Conservation (phyloP, 75 land plant species). For the Isoetes taiwanensis region DNA sequence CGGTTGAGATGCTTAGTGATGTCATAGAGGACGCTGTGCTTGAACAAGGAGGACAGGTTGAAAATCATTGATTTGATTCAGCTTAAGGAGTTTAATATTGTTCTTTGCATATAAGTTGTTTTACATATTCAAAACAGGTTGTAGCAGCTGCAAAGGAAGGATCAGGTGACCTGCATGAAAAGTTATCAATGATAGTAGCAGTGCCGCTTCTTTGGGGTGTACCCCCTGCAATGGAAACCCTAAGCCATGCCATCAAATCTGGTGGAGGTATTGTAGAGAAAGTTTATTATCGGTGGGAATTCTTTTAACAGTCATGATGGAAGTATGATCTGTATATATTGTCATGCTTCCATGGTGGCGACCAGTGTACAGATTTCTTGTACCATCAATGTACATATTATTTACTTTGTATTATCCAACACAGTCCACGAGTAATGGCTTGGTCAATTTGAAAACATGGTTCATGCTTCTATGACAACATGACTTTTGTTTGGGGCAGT, state of each 20-base stretch:
- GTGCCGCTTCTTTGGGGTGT: conserved; percentile 94
- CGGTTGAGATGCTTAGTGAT: conserved; percentile 95
- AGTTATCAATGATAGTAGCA: conserved; percentile 80
- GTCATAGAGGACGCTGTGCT: conserved; percentile 96
- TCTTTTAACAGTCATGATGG: too few relatives aligned
- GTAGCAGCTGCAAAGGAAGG: conserved; percentile 77
- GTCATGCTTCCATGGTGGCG: too few relatives aligned
- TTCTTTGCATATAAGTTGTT: background rate
- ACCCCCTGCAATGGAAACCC: conserved; percentile 83
- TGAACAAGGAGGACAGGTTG: conserved; percentile 93
- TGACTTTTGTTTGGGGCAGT: too few relatives aligned
- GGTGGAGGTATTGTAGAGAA: conserved; percentile 97
- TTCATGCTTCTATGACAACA: too few relatives aligned
- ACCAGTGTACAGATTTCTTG: too few relatives aligned
- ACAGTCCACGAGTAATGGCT: too few relatives aligned
- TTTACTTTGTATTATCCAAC: too few relatives aligned
- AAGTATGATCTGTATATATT: too few relatives aligned
- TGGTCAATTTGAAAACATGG: too few relatives aligned
- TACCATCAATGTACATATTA: too few relatives aligned
- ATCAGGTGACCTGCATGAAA: conserved; percentile 77
- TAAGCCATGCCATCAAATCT: conserved; percentile 64
- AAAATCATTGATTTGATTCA: background rate
- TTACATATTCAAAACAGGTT: conserved; percentile 29
- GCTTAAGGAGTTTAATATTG: background rate
- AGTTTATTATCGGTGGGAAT: conserved; percentile 81